Conservation (phyloP, 805 yeast genomes). For the Kuraishia capsulata region DNA sequence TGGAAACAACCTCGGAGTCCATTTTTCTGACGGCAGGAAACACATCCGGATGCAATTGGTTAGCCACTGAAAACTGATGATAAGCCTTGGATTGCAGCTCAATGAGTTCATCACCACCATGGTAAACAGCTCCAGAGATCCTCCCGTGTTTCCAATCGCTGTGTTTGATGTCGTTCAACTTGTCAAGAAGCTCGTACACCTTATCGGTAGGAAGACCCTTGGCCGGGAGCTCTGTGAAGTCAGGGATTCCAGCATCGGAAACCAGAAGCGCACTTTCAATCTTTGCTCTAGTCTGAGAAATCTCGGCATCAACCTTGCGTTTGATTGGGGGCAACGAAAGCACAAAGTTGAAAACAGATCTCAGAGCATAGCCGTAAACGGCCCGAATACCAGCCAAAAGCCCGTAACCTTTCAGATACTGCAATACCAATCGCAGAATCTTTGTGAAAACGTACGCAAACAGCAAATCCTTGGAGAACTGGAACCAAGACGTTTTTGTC, state of each 20-base stretch:
- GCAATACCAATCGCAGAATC: not conserved
- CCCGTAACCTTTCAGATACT: conserved; percentile 29
- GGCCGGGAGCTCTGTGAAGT: conserved; percentile 46
- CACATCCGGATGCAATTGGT: conserved; percentile 94
- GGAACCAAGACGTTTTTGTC: not conserved
- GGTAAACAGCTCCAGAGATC: conserved; percentile 94
- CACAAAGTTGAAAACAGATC: conserved; percentile 19
- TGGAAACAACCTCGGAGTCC: conserved; percentile 91
- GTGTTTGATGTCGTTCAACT: conserved; percentile 43
- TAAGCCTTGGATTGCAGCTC: conserved; percentile 71
- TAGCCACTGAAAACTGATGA: conserved; percentile 72
- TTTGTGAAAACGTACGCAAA: not conserved
- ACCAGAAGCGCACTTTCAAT: conserved; percentile 53
- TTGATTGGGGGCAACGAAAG: conserved; percentile 44
- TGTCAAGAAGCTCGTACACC: conserved; percentile 43
- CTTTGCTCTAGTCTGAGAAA: conserved; percentile 32
- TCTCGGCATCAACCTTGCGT: conserved; percentile 50
- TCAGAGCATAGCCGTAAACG: conserved; percentile 11
- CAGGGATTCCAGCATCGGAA: conserved; percentile 35
- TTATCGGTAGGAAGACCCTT: conserved; percentile 41
- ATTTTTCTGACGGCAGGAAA: conserved; percentile 94
- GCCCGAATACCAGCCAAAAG: conserved; percentile 18
- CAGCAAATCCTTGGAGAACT: not conserved
- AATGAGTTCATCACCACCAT: conserved; percentile 79
- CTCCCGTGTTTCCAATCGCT: conserved; percentile 75